Evolutionary conservation across 2,329 filamentous ascomycete genomes (phyloP).

Genomic region (Orbilia blumenaviensis): DNA sequence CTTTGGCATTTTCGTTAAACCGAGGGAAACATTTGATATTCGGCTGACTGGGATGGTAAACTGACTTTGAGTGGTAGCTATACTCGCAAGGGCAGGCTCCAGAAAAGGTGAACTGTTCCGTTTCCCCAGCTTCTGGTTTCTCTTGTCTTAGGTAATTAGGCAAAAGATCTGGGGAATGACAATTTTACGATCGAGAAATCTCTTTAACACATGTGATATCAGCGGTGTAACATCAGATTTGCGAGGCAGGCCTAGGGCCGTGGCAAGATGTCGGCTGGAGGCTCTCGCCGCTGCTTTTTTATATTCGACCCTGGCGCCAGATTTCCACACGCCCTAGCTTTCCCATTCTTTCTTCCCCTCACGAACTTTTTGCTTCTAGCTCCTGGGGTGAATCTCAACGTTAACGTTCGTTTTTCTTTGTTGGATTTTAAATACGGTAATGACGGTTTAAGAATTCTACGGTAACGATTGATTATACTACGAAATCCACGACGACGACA

Average conservation of each 20-base stretch:
- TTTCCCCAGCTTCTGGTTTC: background rate
- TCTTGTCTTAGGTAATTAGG: conserved; percentile 3
- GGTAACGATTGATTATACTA: background rate
- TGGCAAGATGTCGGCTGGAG: background rate
- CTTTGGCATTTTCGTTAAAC: too few relatives aligned
- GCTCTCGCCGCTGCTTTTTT: background rate
- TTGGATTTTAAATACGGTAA: background rate
- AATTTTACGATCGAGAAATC: background rate
- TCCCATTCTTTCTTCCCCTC: background rate
- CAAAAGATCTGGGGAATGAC: background rate
- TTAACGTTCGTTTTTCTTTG: background rate
- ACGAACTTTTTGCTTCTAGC: background rate
- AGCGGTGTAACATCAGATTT: conserved; percentile 7
- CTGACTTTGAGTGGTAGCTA: background rate
- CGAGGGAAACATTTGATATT: too few relatives aligned
- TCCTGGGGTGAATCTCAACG: background rate
- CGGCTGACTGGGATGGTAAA: background rate
- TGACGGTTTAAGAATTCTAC: background rate
- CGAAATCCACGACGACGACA: background rate
- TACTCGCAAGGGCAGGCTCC: background rate
- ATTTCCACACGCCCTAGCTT: background rate
- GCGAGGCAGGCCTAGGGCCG: background rate
- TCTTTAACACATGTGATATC: conserved; percentile 36
- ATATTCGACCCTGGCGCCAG: background rate
- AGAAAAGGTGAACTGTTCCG: conserved; percentile 2